Conservation (phyloP, 495 filamentous ascomycete genomes). For the Chlorociboria aeruginascens region DNA sequence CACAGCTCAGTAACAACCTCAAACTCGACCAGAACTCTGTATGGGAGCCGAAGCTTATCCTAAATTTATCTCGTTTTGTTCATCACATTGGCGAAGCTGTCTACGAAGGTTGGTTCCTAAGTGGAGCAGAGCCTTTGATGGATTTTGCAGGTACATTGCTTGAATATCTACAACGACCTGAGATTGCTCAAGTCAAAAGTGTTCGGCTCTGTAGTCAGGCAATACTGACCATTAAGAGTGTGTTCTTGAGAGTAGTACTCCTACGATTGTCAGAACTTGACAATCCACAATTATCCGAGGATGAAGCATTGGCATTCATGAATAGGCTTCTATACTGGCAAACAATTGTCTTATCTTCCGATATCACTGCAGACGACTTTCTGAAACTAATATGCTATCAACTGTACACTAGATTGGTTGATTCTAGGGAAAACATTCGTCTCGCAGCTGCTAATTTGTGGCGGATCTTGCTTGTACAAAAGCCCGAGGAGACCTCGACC, state of each 20-base stretch:
- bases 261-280: constrained; percentile 76
- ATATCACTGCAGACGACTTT: constrained; percentile 62
- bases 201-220: constrained; percentile 81
- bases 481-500: constrained; percentile 65
- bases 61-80: constrained; percentile 71
- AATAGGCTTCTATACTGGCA: constrained; percentile 92
- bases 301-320: constrained; percentile 54
- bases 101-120: constrained; percentile 91
- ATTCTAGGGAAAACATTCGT: constrained; percentile 49
- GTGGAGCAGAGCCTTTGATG: constrained; percentile 68
- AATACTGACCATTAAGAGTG: constrained; percentile 57
- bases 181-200: constrained; percentile 65
- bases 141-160: constrained; percentile 78
- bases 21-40: constrained; percentile 59
- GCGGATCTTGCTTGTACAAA: constrained; percentile 87
- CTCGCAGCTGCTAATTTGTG: constrained; percentile 71
- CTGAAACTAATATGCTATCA: constrained; percentile 80
- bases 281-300: constrained; percentile 40
- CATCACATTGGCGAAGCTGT: constrained; percentile 76
- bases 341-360: constrained; percentile 67
- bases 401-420: constrained; percentile 73
- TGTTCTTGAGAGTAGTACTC: constrained; percentile 64
- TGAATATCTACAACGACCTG: constrained; percentile 80
- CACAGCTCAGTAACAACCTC: constrained; percentile 54
- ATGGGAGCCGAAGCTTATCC: constrained; percentile 71